Base-by-base conservation (phyloP, 495 filamentous ascomycete genomes). In the Niebla homalea region DNA sequence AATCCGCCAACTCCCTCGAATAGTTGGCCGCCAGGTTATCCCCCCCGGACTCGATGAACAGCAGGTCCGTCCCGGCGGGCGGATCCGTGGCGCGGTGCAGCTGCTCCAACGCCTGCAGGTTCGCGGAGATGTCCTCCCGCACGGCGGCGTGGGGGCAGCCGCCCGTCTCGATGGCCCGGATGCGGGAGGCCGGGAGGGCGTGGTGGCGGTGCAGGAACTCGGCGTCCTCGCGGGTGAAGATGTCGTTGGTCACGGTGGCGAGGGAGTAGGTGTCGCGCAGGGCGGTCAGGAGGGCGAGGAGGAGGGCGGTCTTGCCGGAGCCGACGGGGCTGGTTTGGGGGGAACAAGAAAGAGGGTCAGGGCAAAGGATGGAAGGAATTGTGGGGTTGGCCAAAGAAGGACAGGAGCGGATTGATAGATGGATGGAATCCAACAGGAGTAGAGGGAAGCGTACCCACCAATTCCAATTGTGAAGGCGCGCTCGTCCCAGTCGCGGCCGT, bases 1-100 rank as follows among this genome's bases (percentile, higher is more conserved):
- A 98, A 65, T 98, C 92, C 3, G 93, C 92, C 52, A 97, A 67
- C 67, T 98, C 92, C 41, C 92, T 72, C 38, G 75, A 81, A 70
- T 98, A 98, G 71, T 98, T 97, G 10, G 92, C 93, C 0, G 92
- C 92, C 0, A 98, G 77, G 63, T 98, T 98, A 60, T 98, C 92
- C 40, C 92, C 92, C 35, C 92, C 92, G 48, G 78, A 84, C 65
- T 98, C 92, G 60, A 98, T 98, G 19, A 98, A 78, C 25, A 95
- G 72, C 10, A 98, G 60, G 36, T 89, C 76, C 0, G 79, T 79
- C 5, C 45, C 45, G 0, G 8, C 45, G 5, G 29, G 29, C 5
- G 29, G 5, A 39, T 63, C 57, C 73, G 92, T 94, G 43, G 79
- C 69, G 22, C 63, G 62, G 63, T 97, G 93, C 12, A 98, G 78